Evolutionary conservation across 257 asterid species (phyloP).

Genomic region (Solanum infundibuliforme): DNA sequence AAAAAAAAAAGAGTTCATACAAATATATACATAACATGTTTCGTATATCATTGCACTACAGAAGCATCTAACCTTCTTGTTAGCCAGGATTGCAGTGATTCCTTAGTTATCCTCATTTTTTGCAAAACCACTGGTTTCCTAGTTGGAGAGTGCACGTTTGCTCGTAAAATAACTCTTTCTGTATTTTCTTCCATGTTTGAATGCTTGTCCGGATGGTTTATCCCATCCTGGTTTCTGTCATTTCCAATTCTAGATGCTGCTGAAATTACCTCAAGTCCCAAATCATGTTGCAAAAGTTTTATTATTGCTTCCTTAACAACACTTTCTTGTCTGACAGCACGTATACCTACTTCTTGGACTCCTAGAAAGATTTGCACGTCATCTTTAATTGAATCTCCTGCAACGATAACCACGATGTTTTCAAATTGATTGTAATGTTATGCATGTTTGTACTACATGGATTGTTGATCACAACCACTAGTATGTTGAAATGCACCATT

Average conservation of each 20-base stretch:
- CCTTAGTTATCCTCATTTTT: constrained; percentile 49
- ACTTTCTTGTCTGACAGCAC: constrained; percentile 13
- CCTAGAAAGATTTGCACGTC: constrained; percentile 59
- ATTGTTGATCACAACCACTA: neutral
- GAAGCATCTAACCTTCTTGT: constrained; percentile 23
- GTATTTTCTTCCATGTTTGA: constrained; percentile 14
- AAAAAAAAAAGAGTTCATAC: neutral
- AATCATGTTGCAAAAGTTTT: constrained; percentile 49
- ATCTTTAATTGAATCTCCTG: constrained; percentile 63
- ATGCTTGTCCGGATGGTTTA: constrained; percentile 4
- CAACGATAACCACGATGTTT: constrained; percentile 1
- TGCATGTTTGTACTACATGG: neutral
- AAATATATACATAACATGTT: neutral
- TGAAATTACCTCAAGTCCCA: constrained; percentile 63
- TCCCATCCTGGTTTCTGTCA: constrained; percentile 5
- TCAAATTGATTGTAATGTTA: neutral
- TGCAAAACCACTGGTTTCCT: constrained; percentile 66
- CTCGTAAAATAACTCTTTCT: constrained; percentile 9
- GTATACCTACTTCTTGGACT: constrained; percentile 20
- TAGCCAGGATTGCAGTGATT: constrained; percentile 63
- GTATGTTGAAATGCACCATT: neutral
- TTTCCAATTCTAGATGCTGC: constrained; percentile 19
- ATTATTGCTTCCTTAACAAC: constrained; percentile 47
- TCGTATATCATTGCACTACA: neutral
- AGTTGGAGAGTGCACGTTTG: constrained; percentile 31